Conservation (phyloP, 306 rosid genomes). For the Malus asiatica region DNA sequence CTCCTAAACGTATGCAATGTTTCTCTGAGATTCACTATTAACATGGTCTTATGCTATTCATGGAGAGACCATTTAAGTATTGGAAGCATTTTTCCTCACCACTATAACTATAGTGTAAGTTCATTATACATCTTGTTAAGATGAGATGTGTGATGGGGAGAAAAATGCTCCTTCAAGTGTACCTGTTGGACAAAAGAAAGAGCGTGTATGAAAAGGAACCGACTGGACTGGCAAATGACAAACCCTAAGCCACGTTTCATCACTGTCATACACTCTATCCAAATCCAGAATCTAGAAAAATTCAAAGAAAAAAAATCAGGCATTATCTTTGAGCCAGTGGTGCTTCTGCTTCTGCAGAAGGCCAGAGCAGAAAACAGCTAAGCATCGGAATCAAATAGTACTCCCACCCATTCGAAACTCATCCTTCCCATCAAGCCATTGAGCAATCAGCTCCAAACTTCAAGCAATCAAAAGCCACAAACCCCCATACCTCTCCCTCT, state of each 20-base stretch:
- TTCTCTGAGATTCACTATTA: too few relatives aligned
- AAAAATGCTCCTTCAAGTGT: not conserved
- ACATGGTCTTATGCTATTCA: too few relatives aligned
- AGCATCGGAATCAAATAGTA: not conserved
- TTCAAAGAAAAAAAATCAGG: not conserved
- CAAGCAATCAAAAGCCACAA: slow-evolving; percentile 9
- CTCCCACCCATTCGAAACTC: not conserved
- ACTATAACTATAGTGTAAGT: too few relatives aligned
- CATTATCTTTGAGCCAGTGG: slow-evolving; percentile 25
- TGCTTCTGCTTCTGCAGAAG: not conserved
- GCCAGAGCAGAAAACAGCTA: not conserved
- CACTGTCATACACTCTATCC: slow-evolving; percentile 39
- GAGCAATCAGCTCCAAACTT: slow-evolving; percentile 22
- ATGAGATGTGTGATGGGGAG: too few relatives aligned
- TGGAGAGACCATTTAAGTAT: too few relatives aligned
- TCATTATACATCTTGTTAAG: too few relatives aligned
- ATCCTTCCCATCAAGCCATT: not conserved
- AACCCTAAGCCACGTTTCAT: slow-evolving; percentile 52
- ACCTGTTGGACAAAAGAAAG: not conserved
- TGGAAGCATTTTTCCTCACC: too few relatives aligned
- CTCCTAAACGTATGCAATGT: too few relatives aligned
- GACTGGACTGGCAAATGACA: slow-evolving; percentile 14
- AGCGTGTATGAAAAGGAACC: slow-evolving; percentile 15
- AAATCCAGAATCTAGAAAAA: slow-evolving; percentile 21
- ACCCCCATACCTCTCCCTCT: not conserved